Conservation (phyloP, 164 flowering plant genomes). For the Berberis vulgaris region DNA sequence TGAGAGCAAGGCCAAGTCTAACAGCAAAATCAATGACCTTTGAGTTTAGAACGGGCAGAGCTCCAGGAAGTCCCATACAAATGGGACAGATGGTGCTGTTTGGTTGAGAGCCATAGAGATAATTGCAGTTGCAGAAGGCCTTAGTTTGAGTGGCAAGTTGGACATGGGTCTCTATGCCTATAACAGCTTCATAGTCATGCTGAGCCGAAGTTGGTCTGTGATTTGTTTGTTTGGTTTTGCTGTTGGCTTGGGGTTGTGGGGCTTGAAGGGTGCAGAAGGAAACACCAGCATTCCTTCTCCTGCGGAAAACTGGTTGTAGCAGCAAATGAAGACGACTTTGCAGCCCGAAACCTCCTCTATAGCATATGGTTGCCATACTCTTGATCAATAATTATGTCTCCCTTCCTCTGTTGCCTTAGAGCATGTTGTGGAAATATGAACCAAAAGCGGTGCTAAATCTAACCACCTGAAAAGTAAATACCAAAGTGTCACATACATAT, state of each 20-base stretch:
- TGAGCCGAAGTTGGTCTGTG: conserved; percentile 24
- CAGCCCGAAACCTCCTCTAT: conserved; percentile 28
- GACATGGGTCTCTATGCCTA: conserved; percentile 95
- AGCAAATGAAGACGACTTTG: conserved; percentile 28
- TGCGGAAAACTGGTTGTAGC: conserved; percentile 25
- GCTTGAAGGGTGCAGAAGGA: conserved; percentile 37
- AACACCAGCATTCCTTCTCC: conserved; percentile 26
- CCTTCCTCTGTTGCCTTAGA: too few species aligned
- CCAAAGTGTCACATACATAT: too few species aligned
- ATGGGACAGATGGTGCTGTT: conserved; percentile 76
- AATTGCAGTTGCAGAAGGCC: conserved; percentile 81
- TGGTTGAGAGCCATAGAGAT: conserved; percentile 72
- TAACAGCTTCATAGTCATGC: conserved; percentile 64
- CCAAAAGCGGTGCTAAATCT: too few species aligned
- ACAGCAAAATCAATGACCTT: conserved; percentile 83
- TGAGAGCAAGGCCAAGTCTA: conserved; percentile 75
- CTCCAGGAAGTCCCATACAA: conserved; percentile 94
- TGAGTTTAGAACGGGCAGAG: conserved; percentile 80
- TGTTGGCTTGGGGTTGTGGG: conserved; percentile 21
- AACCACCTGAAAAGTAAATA: too few species aligned
- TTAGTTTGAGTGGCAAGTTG: conserved; percentile 77
- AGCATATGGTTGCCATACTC: conserved; percentile 50
- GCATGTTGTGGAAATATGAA: too few species aligned
- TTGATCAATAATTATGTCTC: neutral
- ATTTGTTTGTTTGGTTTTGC: neutral